Base-by-base conservation (phyloP, 441 rosid genomes). In the Brassica hybrid region DNA sequence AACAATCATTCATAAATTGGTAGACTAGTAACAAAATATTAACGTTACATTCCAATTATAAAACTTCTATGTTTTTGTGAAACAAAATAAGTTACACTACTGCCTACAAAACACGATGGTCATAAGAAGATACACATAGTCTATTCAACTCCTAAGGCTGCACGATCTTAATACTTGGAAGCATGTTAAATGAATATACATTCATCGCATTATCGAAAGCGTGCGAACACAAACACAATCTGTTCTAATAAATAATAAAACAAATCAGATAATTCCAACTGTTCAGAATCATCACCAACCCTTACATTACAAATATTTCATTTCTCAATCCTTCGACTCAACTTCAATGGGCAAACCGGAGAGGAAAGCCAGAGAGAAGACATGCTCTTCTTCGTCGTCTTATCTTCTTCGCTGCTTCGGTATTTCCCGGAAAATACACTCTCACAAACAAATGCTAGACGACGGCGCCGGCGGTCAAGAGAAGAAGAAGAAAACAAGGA, bases 361-460 rank as follows among this genome's bases (percentile, higher is more conserved):
- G 38, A 68, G 73, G 11, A 77, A 58, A 64, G 6, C 18, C 23
- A 79, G 50, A 38, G 70, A 77, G 65, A 71, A 69, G 60, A 7
- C 34, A 25, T 36, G 54, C 21, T 71, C 74, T 69, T 71, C 76
- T 64, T 52, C 60, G 16, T 65, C 56, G 18, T 17, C 71, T 2
- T 27, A 72, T 58, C 73, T 87, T 65, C 81, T 84, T 1, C 50
- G 75, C 3, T 87, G 87, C 57, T 85, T 87, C 27, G 89, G 88
- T 6, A 50, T 84, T 54, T 83, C 82, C 3, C 7, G 75, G 45
- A 75, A 74, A 50, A 64, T 27, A 10, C 25, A n/a, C 6, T 69
- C 78, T 1, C 43, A 65, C 59, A 71, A 75, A 54, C 67, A 1
- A 32, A 64, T 2, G 0, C 25, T 74, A 36, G 78, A 79, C 25